Evolutionary conservation across 306 rosid genomes (phyloP).

Genomic region (Cicer judaicum): DNA sequence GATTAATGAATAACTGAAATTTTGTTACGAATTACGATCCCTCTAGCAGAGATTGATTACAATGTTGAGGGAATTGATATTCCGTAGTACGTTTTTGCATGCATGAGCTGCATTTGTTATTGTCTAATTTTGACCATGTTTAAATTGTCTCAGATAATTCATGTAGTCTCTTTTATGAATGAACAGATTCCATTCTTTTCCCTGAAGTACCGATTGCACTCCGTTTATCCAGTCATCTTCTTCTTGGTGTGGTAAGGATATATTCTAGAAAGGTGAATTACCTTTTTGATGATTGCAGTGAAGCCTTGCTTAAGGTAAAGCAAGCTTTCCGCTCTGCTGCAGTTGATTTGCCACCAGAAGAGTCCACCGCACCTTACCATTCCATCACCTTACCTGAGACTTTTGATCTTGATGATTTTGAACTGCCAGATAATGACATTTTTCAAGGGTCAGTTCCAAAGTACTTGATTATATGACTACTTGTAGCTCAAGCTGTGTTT

Average conservation of each 20-base stretch:
- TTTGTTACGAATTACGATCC: constrained; percentile 10
- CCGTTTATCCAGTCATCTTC: constrained; percentile 98
- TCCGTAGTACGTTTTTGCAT: background rate
- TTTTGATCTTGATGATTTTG: constrained; percentile 99
- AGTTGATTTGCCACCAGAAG: constrained; percentile 99
- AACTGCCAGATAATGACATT: constrained; percentile 91
- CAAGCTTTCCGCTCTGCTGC: constrained; percentile 99
- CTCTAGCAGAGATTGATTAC: constrained; percentile 12
- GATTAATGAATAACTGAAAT: constrained; percentile 11
- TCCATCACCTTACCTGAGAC: constrained; percentile 98
- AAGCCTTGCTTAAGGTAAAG: constrained; percentile 98
- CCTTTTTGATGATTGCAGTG: constrained; percentile 99
- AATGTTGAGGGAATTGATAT: constrained; percentile 14
- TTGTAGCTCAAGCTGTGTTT: constrained; percentile 39
- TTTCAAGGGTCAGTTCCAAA: constrained; percentile 81
- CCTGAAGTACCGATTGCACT: constrained; percentile 98
- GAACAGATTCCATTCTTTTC: constrained; percentile 95
- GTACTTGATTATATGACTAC: constrained; percentile 34
- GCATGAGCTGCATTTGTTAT: constrained; percentile 29
- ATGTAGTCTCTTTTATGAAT: constrained; percentile 41
- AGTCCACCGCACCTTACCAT: constrained; percentile 99
- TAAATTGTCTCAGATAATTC: constrained; percentile 41
- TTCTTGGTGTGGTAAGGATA: constrained; percentile 99
- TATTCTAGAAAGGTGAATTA: constrained; percentile 99
- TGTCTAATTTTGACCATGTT: constrained; percentile 22